Evolutionary conservation across 73 alveolate genomes (phyloP), one percentile per base, ranked within the genome.

Genomic region (Paramecium bursaria): DNA sequence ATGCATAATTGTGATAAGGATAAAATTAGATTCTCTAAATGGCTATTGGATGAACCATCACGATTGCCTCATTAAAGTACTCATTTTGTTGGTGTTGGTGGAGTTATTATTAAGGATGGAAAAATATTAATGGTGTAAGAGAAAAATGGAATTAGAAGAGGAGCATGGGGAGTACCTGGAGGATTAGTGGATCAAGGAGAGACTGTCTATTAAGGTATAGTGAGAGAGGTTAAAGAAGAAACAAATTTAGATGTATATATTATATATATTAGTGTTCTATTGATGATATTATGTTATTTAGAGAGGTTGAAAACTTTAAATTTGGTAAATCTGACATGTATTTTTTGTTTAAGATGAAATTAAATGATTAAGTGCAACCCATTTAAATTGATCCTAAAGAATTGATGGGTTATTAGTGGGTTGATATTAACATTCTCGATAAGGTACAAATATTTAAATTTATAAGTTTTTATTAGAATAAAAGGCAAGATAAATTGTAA

Each of bases 1-100:
- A 57, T 90, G 82, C 95, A 90, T 60, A 93, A 89, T 55, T 46
- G 92, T 15, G 82, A 75, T 10, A 5, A 85, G 51, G 67, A 73
- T 5, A 33, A 77, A 27, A 27, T 91, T 0, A 50, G 73, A 27
- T 42, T 91, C 49, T 53, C 88, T 21, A 50, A 74, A 54, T 91
- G 93, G 96, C 79, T 90, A 9, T 60, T 60, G 21, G 55, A 52
- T 21, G 86, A 60, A 46, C 55, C 52, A 47, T 55, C 79, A 27
- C 50, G 67, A 39, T 77, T 87, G 15, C 96, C 96, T 15, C n/a
- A 76, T 53, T 91, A 51, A 35, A 53, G 91, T 2, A 91, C 93
- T 23, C 96, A 91, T 74, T 46, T 79, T 44, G 52, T 88, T 33
- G 96, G 96, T 6, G 96, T 87, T 6, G 92, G 92, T 0, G 96